A percentile compares a stretch with the other conserved stretches of the same genome.
Conservation (phyloP, 2,329 filamentous ascomycete species). For the Periconia digitata region DNA sequence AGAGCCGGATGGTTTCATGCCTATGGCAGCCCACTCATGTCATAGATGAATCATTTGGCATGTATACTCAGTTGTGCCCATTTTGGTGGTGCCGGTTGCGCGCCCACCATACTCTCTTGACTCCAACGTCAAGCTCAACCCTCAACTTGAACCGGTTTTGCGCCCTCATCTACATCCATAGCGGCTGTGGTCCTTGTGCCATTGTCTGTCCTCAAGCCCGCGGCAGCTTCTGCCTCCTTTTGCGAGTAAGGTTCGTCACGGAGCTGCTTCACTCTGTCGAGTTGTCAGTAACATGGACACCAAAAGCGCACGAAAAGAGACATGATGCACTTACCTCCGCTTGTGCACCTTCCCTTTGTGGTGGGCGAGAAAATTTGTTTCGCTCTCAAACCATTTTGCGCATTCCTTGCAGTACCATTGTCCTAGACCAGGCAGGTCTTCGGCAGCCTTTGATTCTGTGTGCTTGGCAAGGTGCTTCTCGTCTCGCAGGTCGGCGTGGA, state of each 20-base stretch:
- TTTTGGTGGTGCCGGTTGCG: not conserved
- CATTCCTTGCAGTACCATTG: constrained; percentile 88
- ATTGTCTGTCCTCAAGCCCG: constrained; percentile 73
- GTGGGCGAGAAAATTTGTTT: constrained; percentile 74
- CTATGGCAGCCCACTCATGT: not conserved
- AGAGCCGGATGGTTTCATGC: not conserved
- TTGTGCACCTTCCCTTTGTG: constrained; percentile 90
- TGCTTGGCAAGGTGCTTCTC: constrained; percentile 79
- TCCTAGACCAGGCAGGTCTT: constrained; percentile 87
- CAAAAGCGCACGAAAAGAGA: not conserved
- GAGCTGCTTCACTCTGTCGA: constrained; percentile 72
- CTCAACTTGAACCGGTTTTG: not conserved
- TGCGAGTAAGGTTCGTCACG: constrained; percentile 84
- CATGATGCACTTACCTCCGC: constrained; percentile 64
- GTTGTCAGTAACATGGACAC: constrained; percentile 13
- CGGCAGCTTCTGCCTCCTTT: constrained; percentile 79
- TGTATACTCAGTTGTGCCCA: too few species aligned
- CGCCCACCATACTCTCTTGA: not conserved
- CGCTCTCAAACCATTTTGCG: constrained; percentile 93
- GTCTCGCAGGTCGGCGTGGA: constrained; percentile 78
- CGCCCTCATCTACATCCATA: constrained; percentile 38
- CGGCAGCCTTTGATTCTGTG: constrained; percentile 74
- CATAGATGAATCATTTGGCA: not conserved
- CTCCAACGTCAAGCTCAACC: not conserved
- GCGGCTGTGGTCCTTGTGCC: constrained; percentile 45